phyloP scores from a whole-genome alignment of 805 yeast species.

The Starmerella geochares region DNA sequence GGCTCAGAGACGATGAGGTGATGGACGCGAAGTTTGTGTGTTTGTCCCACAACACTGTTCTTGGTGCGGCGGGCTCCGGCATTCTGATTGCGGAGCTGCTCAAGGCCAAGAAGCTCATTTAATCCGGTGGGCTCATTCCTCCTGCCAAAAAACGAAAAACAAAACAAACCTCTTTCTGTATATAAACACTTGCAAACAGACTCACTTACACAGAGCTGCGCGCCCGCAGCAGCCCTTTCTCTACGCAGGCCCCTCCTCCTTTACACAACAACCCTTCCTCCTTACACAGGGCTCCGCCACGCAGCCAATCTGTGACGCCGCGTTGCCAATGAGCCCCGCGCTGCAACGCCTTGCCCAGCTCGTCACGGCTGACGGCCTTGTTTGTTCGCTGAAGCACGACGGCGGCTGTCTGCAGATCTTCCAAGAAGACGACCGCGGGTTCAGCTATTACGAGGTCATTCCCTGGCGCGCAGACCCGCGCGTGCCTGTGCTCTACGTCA shows the following conservation, averaged over 20 bases:
- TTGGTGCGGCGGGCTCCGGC: conserved; percentile 99
- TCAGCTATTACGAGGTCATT: conserved; percentile 18
- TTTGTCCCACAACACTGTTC: conserved; percentile 91
- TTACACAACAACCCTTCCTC: no score
- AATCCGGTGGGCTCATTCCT: no score
- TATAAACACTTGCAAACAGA: not conserved
- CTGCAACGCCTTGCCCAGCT: not conserved
- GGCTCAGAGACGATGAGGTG: conserved; percentile 86
- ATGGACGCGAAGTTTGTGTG: conserved; percentile 93
- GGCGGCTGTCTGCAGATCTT: not conserved
- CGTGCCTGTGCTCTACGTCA: conserved; percentile 29
- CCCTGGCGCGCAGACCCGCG: conserved; percentile 29
- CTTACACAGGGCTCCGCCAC: no score
- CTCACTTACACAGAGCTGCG: not conserved
- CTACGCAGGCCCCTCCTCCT: no score
- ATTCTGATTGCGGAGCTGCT: conserved; percentile 87
- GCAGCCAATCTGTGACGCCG: no score
- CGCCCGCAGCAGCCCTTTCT: not conserved
- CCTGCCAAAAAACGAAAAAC: not conserved
- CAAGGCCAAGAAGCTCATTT: conserved; percentile 63
- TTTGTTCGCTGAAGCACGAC: not conserved
- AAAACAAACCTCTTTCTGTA: not conserved
- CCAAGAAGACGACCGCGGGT: conserved; percentile 1
- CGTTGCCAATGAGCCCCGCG: no score
- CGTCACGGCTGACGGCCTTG: not conserved